Percentiles rank a stretch among this genome's conserved stretches.
Evolutionary conservation across 2,329 filamentous ascomycete genomes (phyloP).

Genomic region (Parascedosporium putredinis): DNA sequence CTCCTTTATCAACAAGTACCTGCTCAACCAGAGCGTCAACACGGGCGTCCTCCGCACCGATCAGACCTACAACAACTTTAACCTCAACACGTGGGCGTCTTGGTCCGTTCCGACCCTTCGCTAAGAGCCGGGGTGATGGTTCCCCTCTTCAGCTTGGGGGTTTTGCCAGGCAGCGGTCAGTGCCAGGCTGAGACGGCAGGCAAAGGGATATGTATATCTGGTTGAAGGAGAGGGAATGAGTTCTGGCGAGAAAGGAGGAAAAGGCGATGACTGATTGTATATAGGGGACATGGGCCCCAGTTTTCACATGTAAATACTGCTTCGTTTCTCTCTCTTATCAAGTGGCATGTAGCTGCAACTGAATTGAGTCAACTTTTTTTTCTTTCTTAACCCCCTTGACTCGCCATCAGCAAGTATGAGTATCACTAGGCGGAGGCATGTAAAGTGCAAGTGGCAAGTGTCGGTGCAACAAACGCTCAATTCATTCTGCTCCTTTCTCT

Average conservation of each 20-base stretch:
- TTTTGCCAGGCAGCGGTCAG: no score
- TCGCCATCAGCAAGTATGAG: no score
- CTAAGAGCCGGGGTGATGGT: no score
- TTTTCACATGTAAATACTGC: neutral
- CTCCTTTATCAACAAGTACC: conserved; percentile 38
- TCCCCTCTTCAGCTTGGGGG: no score
- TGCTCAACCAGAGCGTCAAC: conserved; percentile 17
- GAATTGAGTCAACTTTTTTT: no score
- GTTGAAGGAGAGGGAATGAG: no score
- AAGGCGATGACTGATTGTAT: neutral
- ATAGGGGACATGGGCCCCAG: neutral
- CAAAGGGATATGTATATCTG: no score
- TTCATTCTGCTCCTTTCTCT: neutral
- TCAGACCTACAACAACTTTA: conserved; percentile 1
- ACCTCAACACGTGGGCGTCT: neutral
- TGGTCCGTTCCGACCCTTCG: conserved; percentile 1
- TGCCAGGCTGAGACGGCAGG: no score
- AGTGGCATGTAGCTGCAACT: neutral
- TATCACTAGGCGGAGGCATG: no score
- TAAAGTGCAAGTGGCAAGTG: no score
- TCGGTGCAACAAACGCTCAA: conserved; percentile 5
- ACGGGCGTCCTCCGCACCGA: neutral
- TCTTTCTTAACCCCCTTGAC: no score
- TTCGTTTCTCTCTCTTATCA: neutral
- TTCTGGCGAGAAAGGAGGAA: no score